Evolutionary conservation across 2,329 filamentous ascomycete genomes (phyloP).

Genomic region (Chaetothyriales sp.): DNA sequence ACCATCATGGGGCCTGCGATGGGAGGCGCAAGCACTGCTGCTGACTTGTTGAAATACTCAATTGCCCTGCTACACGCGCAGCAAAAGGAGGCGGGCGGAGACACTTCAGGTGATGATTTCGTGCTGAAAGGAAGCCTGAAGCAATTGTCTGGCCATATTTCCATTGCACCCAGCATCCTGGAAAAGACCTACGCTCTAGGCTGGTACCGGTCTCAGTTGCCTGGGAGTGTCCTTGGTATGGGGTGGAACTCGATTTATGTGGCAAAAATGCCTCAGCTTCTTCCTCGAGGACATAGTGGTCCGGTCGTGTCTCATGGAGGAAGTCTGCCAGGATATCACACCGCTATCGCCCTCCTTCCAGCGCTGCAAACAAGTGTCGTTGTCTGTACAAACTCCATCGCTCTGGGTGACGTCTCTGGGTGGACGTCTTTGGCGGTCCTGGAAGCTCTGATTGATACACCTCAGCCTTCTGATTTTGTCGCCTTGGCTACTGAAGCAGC

Average conservation of each 20-base stretch:
- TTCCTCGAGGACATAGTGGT: conserved; percentile 3
- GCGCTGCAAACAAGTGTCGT: conserved; percentile 20
- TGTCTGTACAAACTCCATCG: conserved; percentile 14
- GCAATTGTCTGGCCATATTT: conserved; percentile 11
- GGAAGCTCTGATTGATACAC: background rate
- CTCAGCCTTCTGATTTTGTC: background rate
- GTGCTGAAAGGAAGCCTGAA: conserved; percentile 12
- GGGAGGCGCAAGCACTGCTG: conserved; percentile 13
- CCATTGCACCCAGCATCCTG: conserved; percentile 6
- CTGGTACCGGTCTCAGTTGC: conserved; percentile 17
- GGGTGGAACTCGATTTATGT: conserved; percentile 5
- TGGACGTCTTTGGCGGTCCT: background rate
- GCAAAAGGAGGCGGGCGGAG: conserved; percentile 1
- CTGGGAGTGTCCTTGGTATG: conserved; percentile 10
- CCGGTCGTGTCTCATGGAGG: conserved; percentile 18
- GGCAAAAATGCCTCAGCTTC: conserved; percentile 11
- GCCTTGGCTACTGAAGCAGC: background rate
- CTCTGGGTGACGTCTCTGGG: background rate
- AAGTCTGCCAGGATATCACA: conserved; percentile 14
- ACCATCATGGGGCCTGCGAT: conserved; percentile 9
- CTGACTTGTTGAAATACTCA: conserved; percentile 18
- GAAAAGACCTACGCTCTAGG: conserved; percentile 16
- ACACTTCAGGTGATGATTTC: conserved; percentile 6
- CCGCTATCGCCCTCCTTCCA: conserved; percentile 16
- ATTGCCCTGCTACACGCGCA: conserved; percentile 13